Conservation (phyloP, 352 stramenopile genomes). For the Pilasporangium apinafurcum region DNA sequence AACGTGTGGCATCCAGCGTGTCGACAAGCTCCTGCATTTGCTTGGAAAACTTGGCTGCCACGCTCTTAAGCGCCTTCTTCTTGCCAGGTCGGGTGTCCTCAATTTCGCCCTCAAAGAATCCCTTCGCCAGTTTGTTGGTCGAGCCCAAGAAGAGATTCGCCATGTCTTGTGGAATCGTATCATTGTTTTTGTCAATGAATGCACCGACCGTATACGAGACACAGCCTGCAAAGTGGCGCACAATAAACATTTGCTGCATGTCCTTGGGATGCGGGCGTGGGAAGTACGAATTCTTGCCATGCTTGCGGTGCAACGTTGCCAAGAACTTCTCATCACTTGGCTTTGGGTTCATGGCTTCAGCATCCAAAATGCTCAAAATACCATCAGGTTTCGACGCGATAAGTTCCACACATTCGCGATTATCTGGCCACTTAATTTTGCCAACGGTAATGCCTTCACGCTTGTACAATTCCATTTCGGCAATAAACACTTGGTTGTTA, state of each 20-base stretch:
- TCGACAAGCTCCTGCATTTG: slow-evolving; percentile 82
- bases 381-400: slow-evolving; percentile 78
- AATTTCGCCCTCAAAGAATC: slow-evolving; percentile 68
- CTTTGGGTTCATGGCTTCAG: slow-evolving; percentile 87
- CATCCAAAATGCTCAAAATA: slow-evolving; percentile 79
- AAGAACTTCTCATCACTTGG: slow-evolving; percentile 87
- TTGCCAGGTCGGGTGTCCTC: slow-evolving; percentile 63
- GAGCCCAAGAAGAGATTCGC: slow-evolving; percentile 72
- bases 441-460: slow-evolving; percentile 86
- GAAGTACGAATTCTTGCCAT: slow-evolving; percentile 84
- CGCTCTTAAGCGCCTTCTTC: slow-evolving; percentile 67
- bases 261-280: slow-evolving; percentile 81
- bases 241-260: slow-evolving; percentile 87
- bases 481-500: slow-evolving; percentile 88
- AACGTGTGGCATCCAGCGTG: slow-evolving; percentile 75
- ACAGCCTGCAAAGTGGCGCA: slow-evolving; percentile 85
- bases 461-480: slow-evolving; percentile 88
- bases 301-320: slow-evolving; percentile 75
- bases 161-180: slow-evolving; percentile 84
- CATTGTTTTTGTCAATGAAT: slow-evolving; percentile 92
- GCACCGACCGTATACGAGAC: slow-evolving; percentile 87
- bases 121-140: slow-evolving; percentile 47
- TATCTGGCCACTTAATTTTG: slow-evolving; percentile 89
- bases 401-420: slow-evolving; percentile 88
- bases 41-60: slow-evolving; percentile 57